These are phyloP conservation scores for Trichothecium roseum DNA, from an alignment of 2,329 filamentous ascomycete genomes.

Conservation along the genomic window DNA sequence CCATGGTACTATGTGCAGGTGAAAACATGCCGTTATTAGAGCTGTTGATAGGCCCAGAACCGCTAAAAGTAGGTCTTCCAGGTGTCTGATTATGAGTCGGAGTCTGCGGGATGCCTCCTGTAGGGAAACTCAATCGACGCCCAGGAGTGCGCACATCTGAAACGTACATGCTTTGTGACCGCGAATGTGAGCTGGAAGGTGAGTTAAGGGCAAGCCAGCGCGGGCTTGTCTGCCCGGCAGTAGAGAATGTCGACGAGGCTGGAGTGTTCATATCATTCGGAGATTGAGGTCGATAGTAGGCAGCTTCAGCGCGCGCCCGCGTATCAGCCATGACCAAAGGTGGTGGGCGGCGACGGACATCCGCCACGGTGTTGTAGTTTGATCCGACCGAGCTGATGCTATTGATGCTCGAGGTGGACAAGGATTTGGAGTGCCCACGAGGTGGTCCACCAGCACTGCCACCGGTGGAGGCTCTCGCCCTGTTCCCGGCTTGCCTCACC, in stretches of 20 bases:
- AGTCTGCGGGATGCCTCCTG: conserved; percentile 49
- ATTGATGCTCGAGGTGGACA: conserved; percentile 79
- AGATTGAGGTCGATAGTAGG: conserved; percentile 53
- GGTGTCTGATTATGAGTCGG: conserved; percentile 27
- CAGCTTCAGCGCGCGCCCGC: conserved; percentile 53
- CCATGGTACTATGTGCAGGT: conserved; percentile 45
- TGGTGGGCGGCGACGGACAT: conserved; percentile 62
- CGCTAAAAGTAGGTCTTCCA: conserved; percentile 43
- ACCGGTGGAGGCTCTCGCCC: conserved; percentile 67
- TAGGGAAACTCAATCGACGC: conserved; percentile 74
- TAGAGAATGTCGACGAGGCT: conserved; percentile 73
- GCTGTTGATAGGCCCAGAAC: conserved; percentile 43
- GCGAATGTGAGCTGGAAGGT: conserved; percentile 58
- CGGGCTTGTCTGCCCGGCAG: conserved; percentile 60
- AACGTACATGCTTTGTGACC: conserved; percentile 62
- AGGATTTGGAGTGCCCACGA: conserved; percentile 72
- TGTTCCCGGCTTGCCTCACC: conserved; percentile 60
- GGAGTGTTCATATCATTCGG: conserved; percentile 72
- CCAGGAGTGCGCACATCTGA: conserved; percentile 54
- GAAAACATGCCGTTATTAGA: conserved; percentile 45
- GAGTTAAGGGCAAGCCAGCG: conserved; percentile 63
- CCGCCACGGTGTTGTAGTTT: conserved; percentile 54
- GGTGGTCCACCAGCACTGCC: conserved; percentile 61
- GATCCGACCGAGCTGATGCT: conserved; percentile 61
- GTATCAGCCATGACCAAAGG: conserved; percentile 74